Percentiles rank a stretch among this genome's conserved stretches.
phyloP scores from a whole-genome alignment of 1,284 basidiomycete genomes.

The Tilletia walkeri region DNA sequence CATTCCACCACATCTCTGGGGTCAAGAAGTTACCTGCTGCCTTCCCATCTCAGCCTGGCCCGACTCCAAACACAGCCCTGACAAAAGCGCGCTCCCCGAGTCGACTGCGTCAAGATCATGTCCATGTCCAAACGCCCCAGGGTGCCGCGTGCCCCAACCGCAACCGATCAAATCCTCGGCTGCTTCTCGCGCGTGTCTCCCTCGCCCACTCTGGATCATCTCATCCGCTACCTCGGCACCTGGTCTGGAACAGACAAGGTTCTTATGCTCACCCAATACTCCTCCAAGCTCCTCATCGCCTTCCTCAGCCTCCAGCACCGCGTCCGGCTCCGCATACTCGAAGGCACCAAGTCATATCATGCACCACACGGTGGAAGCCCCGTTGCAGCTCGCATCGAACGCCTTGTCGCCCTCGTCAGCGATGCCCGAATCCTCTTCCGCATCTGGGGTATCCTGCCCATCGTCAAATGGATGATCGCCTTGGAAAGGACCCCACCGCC shows the following conservation, averaged over 20 bases:
- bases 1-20: too few species aligned
- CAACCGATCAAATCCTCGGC: conserved; percentile 42
- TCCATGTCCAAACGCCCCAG: neutral
- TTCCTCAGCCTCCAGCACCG: conserved; percentile 46
- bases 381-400: conserved; percentile 33
- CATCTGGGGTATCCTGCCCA: conserved; percentile 55
- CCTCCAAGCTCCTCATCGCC: conserved; percentile 45
- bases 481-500: conserved; percentile 48
- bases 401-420: conserved; percentile 39
- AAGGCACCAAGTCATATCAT: conserved; percentile 28
- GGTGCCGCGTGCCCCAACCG: conserved; percentile 13
- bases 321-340: conserved; percentile 36
- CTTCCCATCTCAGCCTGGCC: too few species aligned
- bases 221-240: conserved; percentile 51
- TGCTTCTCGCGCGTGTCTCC: conserved; percentile 46
- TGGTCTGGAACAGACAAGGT: conserved; percentile 54
- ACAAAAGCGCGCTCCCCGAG: too few species aligned
- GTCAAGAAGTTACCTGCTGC: too few species aligned
- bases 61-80: too few species aligned
- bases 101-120: neutral
- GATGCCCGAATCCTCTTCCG: conserved; percentile 50
- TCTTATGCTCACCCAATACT: conserved; percentile 53
- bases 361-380: conserved; percentile 31
- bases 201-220: conserved; percentile 42
- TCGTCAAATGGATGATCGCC: conserved; percentile 53